Percentiles rank a stretch among this genome's conserved stretches.
Evolutionary conservation across 2,329 filamentous ascomycete genomes (phyloP).

Genomic region (Chaetothyriales sp.): DNA sequence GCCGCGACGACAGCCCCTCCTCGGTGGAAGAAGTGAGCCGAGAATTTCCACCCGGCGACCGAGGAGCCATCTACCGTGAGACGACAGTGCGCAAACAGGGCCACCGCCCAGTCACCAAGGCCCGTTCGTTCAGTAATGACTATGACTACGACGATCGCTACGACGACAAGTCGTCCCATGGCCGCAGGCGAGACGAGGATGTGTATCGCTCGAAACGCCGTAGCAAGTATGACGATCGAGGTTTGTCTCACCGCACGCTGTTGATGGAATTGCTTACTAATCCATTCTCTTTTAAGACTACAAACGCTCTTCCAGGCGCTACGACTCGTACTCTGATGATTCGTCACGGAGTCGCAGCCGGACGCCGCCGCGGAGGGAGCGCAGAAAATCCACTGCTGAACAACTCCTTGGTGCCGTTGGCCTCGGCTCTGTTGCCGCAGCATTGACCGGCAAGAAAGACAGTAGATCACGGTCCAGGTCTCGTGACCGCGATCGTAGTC

Average conservation of each 20-base stretch:
- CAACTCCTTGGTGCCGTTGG: conserved; percentile 43
- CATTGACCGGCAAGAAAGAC: conserved; percentile 41
- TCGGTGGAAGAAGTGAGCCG: conserved; percentile 71
- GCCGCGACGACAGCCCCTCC: conserved; percentile 58
- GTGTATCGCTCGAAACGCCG: conserved; percentile 21
- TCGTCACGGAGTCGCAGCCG: conserved; percentile 24
- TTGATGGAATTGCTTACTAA: not conserved
- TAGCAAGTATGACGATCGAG: conserved; percentile 20
- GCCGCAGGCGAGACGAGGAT: conserved; percentile 31
- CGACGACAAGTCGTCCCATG: conserved; percentile 30
- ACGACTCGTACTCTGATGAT: conserved; percentile 23
- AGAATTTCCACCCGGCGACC: conserved; percentile 64
- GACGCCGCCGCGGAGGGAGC: conserved; percentile 24
- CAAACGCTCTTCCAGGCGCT: conserved; percentile 20
- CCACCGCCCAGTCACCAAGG: conserved; percentile 20
- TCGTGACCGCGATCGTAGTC: conserved; percentile 42
- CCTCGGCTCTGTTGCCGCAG: conserved; percentile 40
- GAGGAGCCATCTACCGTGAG: conserved; percentile 21
- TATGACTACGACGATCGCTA: conserved; percentile 26
- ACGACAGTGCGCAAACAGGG: conserved; percentile 24
- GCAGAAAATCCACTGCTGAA: conserved; percentile 35
- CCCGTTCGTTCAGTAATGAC: conserved; percentile 25
- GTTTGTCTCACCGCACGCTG: conserved; percentile 14
- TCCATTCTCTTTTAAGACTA: conserved; percentile 7
- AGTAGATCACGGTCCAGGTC: conserved; percentile 48